A percentile compares a stretch with the other conserved stretches of the same genome.
Evolutionary conservation across 1,139 yeast genomes (phyloP).

Genomic region (Debaryomyces psychrophilus): DNA sequence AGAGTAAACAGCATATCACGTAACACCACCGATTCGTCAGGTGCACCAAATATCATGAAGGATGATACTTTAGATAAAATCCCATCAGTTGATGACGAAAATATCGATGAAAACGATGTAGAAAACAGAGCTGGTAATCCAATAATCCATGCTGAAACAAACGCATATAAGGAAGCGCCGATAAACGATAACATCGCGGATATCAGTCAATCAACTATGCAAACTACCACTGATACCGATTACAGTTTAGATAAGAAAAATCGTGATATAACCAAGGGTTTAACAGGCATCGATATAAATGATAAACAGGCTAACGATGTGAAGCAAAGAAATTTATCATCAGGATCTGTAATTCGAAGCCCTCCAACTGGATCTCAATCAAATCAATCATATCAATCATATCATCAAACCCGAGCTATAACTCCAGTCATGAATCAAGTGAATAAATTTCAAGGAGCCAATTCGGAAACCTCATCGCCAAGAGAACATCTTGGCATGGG

Average conservation of each 20-base stretch:
- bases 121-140: constrained; percentile 13
- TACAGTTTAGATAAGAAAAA: constrained; percentile 7
- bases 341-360: constrained; percentile 31
- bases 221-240: neutral
- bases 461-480: constrained; percentile 25
- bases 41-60: constrained; percentile 22
- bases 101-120: constrained; percentile 27
- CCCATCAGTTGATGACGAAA: constrained; percentile 40
- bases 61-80: constrained; percentile 34
- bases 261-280: neutral
- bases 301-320: neutral
- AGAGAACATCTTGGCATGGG: constrained; percentile 34
- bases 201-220: constrained; percentile 13
- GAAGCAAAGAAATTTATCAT: constrained; percentile 20
- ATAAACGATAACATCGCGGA: constrained; percentile 16
- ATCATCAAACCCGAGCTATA: constrained; percentile 38
- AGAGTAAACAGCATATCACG: neutral
- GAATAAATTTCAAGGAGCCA: constrained; percentile 17
- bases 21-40: constrained; percentile 11
- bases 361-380: constrained; percentile 21
- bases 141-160: constrained; percentile 11
- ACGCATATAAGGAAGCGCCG: constrained; percentile 6
- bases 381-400: constrained; percentile 18
- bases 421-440: constrained; percentile 35
- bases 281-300: neutral